Evolutionary conservation across 176 grass and related monocot species (phyloP).

Genomic region (Saccharum officinarum): DNA sequence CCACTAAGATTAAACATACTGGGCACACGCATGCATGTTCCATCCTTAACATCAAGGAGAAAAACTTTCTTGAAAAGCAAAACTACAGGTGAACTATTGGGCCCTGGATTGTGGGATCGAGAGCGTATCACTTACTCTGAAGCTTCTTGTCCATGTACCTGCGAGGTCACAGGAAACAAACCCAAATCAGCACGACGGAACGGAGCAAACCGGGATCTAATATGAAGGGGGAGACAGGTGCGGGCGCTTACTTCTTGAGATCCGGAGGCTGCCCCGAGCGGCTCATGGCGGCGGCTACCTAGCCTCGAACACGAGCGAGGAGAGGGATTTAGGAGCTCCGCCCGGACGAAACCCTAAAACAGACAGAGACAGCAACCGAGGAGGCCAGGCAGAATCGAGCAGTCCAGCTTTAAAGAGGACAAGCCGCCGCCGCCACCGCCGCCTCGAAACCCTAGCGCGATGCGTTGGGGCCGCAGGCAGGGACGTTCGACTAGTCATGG

Average conservation of each 20-base stretch:
- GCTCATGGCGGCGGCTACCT: conserved; percentile 54
- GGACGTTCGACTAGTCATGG: not conserved
- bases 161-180: not conserved
- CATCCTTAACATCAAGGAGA: not conserved
- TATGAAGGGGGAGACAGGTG: not conserved
- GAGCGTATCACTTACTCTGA: conserved; percentile 63
- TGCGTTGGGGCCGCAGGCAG: not conserved
- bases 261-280: conserved; percentile 91
- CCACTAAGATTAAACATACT: not conserved
- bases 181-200: not conserved
- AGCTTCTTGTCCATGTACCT: conserved; percentile 99
- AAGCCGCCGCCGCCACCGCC: not conserved
- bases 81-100: not conserved
- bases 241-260: conserved; percentile 80
- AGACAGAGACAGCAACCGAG: not conserved
- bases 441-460: conserved; percentile 40
- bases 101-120: not conserved
- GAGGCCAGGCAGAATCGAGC: not conserved
- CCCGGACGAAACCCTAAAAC: conserved; percentile 23
- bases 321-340: not conserved
- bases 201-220: not conserved
- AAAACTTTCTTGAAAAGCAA: not conserved
- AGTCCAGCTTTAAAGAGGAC: not conserved
- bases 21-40: not conserved
- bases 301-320: not conserved